phyloP scores from a whole-genome alignment of 1,284 basidiomycete genomes.

The Sanghuangporus sanghuang region DNA sequence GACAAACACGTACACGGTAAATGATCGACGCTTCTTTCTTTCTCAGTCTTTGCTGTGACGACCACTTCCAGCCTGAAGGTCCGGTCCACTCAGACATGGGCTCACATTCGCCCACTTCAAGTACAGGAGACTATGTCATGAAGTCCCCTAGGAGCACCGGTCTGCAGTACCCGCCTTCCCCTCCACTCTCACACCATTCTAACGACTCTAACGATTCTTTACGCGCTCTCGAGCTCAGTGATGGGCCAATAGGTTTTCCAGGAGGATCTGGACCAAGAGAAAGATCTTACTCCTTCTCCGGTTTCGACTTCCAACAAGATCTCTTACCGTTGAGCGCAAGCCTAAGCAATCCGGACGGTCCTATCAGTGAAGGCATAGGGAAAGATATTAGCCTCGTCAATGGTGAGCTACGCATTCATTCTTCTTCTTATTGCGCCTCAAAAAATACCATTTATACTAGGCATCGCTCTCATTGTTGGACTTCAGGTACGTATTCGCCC shows the following conservation, averaged over 20 bases:
- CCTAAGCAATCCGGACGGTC: slow-evolving; percentile 57
- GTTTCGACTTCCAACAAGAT: slow-evolving; percentile 75
- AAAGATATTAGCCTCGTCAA: slow-evolving; percentile 77
- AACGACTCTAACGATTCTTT: slow-evolving; percentile 70
- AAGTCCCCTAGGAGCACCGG: slow-evolving; percentile 13
- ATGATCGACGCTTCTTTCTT: background rate
- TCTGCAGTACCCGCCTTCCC: slow-evolving; percentile 31
- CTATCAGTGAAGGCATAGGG: slow-evolving; percentile 43
- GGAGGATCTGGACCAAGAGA: slow-evolving; percentile 28
- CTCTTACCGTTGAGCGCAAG: slow-evolving; percentile 74
- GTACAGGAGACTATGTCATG: slow-evolving; percentile 11
- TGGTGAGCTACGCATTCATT: slow-evolving; percentile 40
- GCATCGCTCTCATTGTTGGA: slow-evolving; percentile 81
- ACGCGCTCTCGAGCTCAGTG: slow-evolving; percentile 69
- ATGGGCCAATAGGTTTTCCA: slow-evolving; percentile 45
- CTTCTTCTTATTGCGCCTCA: slow-evolving; percentile 9
- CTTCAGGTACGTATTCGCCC: too few species aligned
- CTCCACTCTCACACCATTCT: slow-evolving; percentile 44
- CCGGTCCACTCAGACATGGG: background rate
- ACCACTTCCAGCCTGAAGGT: background rate
- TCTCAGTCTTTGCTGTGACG: background rate
- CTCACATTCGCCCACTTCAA: slow-evolving; percentile 9
- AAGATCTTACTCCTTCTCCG: slow-evolving; percentile 67
- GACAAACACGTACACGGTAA: background rate
- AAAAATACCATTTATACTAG: slow-evolving; percentile 32